These are phyloP conservation scores for Puccinia horiana DNA, from an alignment of 1,284 basidiomycete genomes.

Conservation along the genomic window DNA sequence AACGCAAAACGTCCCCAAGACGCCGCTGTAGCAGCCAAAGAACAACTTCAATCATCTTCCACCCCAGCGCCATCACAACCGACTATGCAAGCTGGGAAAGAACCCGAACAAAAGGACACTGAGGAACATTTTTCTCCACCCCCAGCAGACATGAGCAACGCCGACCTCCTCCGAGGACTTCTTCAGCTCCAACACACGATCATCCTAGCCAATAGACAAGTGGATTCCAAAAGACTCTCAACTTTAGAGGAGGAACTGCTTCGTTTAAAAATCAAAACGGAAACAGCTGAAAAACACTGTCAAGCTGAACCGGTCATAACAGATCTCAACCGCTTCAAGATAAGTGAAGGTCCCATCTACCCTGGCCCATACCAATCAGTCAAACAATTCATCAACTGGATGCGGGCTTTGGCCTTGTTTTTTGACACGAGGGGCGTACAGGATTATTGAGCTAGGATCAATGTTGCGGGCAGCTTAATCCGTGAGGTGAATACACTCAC, in stretches of 20 bases:
- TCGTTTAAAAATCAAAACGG: not conserved
- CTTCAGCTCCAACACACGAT: conserved; percentile 4
- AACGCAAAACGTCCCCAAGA: not conserved
- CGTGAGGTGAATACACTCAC: too few relatives aligned
- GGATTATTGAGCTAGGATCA: too few relatives aligned
- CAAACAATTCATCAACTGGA: conserved; percentile 1
- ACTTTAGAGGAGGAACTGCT: not conserved
- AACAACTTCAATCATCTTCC: not conserved
- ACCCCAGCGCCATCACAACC: not conserved
- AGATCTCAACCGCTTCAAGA: not conserved
- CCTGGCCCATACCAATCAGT: not conserved
- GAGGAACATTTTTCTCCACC: not conserved
- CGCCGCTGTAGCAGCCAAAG: not conserved
- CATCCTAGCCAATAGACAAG: not conserved
- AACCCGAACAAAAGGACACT: not conserved
- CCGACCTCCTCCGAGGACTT: not conserved
- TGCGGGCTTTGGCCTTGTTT: not conserved
- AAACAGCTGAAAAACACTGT: not conserved
- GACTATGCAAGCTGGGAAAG: not conserved
- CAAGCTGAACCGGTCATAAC: not conserved
- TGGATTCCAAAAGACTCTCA: not conserved
- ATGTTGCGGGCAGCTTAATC: too few relatives aligned
- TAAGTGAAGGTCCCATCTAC: not conserved
- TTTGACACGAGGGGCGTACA: too few relatives aligned
- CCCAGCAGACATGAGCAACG: too few relatives aligned